Percentiles rank a stretch among this genome's conserved stretches.
phyloP scores from a whole-genome alignment of 2,329 filamentous ascomycete genomes.

The Pseudogymnoascus sp. region DNA sequence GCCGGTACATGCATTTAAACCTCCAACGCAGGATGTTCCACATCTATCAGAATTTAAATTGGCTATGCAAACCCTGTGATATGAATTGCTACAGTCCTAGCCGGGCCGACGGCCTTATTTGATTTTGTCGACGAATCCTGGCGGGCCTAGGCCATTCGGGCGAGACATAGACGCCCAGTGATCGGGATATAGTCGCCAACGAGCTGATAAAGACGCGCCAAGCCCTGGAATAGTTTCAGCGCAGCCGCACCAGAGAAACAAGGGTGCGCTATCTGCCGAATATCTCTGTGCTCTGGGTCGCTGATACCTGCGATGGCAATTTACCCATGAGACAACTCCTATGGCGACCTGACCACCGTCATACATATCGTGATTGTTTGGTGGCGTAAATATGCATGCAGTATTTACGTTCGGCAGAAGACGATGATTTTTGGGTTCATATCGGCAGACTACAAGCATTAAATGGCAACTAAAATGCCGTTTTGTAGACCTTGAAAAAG shows the following conservation, averaged over 20 bases:
- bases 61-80: background rate
- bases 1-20: background rate
- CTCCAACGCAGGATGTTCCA: background rate
- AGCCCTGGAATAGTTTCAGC: constrained; percentile 4
- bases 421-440: background rate
- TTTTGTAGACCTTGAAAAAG: background rate
- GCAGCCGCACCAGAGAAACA: background rate
- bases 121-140: background rate
- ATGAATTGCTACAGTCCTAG: background rate
- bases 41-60: background rate
- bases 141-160: background rate
- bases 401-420: background rate
- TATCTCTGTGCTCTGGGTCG: background rate
- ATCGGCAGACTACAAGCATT: background rate
- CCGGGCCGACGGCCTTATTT: background rate
- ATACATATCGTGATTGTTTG: background rate
- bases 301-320: background rate
- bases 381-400: background rate
- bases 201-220: background rate
- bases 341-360: background rate
- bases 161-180: constrained; percentile 2
- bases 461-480: background rate
- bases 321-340: background rate
- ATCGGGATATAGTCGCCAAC: background rate
- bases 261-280: background rate